Evolutionary conservation across 1,284 basidiomycete genomes (phyloP).

Genomic region (Heimioporus retisporus): DNA sequence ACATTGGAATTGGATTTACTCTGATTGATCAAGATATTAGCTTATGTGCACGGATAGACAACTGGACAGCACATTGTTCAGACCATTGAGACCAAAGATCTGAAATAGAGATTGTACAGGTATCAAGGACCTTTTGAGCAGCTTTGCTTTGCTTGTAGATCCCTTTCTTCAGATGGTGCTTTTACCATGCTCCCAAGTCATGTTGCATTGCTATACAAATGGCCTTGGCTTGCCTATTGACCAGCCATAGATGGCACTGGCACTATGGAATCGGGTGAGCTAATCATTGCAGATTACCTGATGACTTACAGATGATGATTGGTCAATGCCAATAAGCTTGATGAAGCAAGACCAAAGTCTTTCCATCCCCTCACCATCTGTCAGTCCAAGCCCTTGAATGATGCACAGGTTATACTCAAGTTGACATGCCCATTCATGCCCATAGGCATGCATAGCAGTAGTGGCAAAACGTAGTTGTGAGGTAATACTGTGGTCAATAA

Average conservation of each 20-base stretch:
- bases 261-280: constrained; percentile 23
- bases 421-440: constrained; percentile 1
- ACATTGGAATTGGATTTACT: background rate
- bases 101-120: constrained; percentile 12
- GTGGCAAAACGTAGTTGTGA: background rate
- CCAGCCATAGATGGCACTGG: constrained; percentile 37
- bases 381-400: background rate
- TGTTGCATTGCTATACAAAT: constrained; percentile 29
- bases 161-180: constrained; percentile 17
- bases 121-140: constrained; percentile 8
- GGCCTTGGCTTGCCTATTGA: constrained; percentile 35
- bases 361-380: constrained; percentile 8
- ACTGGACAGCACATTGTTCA: background rate
- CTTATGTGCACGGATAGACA: background rate
- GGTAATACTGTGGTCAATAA: background rate
- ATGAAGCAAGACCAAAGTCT: background rate
- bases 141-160: constrained; percentile 20
- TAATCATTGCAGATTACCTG: no score
- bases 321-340: constrained; percentile 7
- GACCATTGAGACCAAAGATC: constrained; percentile 44
- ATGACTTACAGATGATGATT: background rate
- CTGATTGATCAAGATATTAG: background rate
- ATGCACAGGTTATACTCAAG: background rate
- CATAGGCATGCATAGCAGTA: background rate
- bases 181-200: constrained; percentile 44